Percentiles rank a stretch among this genome's conserved stretches.
Evolutionary conservation across 768 basidiomycete genomes (phyloP).

Genomic region (Agaricus subrufescens): DNA sequence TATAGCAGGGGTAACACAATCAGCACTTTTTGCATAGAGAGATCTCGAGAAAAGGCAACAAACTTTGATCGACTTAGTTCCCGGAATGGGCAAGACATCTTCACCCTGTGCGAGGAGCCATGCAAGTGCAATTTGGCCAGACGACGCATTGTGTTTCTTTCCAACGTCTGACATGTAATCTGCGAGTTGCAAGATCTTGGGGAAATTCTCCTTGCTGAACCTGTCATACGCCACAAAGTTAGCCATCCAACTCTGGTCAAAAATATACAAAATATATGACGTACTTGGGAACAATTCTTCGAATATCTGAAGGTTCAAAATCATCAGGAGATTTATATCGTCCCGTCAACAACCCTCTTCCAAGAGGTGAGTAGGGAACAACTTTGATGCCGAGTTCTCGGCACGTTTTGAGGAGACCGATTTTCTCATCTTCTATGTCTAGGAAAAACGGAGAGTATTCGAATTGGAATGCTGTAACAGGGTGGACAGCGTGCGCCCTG

Average conservation of each 20-base stretch:
- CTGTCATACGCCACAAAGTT: neutral
- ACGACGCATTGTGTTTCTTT: slow-evolving; percentile 32
- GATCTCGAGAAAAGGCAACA: neutral
- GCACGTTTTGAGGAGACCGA: slow-evolving; percentile 35
- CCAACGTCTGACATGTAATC: slow-evolving; percentile 33
- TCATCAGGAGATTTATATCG: slow-evolving; percentile 30
- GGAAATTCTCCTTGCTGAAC: slow-evolving; percentile 36
- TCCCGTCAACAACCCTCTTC: slow-evolving; percentile 48
- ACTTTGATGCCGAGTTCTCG: slow-evolving; percentile 46
- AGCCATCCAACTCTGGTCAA: neutral
- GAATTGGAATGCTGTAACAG: slow-evolving; percentile 44
- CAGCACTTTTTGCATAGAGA: too few species aligned
- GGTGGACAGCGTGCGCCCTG: slow-evolving; percentile 45
- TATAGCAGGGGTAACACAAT: slow-evolving; percentile 4
- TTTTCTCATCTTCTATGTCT: slow-evolving; percentile 40
- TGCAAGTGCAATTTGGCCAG: slow-evolving; percentile 45
- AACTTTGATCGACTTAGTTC: slow-evolving; percentile 36
- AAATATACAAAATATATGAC: slow-evolving; percentile 8
- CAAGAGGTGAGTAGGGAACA: slow-evolving; percentile 49
- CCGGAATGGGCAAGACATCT: slow-evolving; percentile 45
- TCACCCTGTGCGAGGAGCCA: slow-evolving; percentile 45
- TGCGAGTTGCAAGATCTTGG: slow-evolving; percentile 38
- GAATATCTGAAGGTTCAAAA: slow-evolving; percentile 36
- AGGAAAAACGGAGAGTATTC: slow-evolving; percentile 49
- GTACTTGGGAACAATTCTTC: slow-evolving; percentile 26